A percentile compares a stretch with the other conserved stretches of the same genome.
Evolutionary conservation across 1,284 basidiomycete species (phyloP).

Genomic region (Ganoderma resinaceum): DNA sequence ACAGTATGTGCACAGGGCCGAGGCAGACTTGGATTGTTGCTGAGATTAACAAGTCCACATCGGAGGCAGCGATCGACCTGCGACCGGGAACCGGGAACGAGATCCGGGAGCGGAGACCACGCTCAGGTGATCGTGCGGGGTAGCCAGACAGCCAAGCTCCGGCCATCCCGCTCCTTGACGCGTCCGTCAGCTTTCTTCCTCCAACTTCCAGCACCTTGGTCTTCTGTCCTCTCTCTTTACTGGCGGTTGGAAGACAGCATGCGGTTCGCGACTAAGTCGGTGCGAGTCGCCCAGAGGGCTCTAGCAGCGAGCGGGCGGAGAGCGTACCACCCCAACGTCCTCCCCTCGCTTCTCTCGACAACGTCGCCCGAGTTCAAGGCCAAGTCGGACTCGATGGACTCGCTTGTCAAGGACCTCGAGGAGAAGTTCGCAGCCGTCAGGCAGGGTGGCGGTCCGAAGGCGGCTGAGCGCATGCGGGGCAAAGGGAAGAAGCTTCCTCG

Average conservation of each 20-base stretch:
- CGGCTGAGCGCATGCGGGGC: slow-evolving; percentile 78
- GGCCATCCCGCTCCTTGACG: background rate
- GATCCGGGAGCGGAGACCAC: slow-evolving; percentile 10
- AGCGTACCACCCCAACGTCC: slow-evolving; percentile 70
- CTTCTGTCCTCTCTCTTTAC: background rate
- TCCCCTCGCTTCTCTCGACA: slow-evolving; percentile 75
- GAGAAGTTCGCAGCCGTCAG: slow-evolving; percentile 62
- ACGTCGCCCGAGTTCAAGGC: slow-evolving; percentile 73
- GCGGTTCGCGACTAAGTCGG: slow-evolving; percentile 19
- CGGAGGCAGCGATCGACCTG: too few relatives aligned
- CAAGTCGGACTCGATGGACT: slow-evolving; percentile 73
- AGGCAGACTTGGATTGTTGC: background rate
- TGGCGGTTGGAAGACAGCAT: slow-evolving; percentile 8
- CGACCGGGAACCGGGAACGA: background rate
- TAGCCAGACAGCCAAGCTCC: slow-evolving; percentile 24
- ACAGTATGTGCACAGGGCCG: background rate
- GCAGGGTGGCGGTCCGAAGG: slow-evolving; percentile 71
- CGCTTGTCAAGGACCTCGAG: slow-evolving; percentile 69
- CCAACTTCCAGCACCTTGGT: background rate
- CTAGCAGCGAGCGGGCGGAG: slow-evolving; percentile 26
- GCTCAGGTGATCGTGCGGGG: slow-evolving; percentile 29
- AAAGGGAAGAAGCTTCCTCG: slow-evolving; percentile 88
- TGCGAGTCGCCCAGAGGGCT: slow-evolving; percentile 23
- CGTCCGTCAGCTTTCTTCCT: background rate
- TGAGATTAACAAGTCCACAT: background rate